These are phyloP conservation scores for Septoria petroselini DNA, from an alignment of 2,329 filamentous ascomycete genomes.

Conservation along the genomic window DNA sequence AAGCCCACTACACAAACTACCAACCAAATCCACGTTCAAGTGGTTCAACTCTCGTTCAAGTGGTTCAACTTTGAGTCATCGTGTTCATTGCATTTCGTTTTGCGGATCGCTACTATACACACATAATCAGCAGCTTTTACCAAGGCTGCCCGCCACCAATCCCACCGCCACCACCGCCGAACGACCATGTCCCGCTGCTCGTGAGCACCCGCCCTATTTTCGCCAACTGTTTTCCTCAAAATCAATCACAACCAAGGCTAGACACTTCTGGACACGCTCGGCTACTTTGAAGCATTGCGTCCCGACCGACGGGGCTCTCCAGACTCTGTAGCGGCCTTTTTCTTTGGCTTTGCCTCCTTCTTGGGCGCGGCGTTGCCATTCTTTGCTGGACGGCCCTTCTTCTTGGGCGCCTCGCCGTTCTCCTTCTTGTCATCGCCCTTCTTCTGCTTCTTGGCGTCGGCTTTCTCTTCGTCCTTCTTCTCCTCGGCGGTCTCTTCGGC, in stretches of 20 bases:
- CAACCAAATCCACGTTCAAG: no score
- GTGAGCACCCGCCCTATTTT: neutral
- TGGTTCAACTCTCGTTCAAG: no score
- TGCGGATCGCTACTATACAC: constrained; percentile 1
- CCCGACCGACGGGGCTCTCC: constrained; percentile 49
- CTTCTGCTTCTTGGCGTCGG: constrained; percentile 33
- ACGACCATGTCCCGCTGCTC: neutral
- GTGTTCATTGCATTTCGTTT: constrained; percentile 1
- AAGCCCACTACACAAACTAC: no score
- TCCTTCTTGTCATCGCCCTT: constrained; percentile 35
- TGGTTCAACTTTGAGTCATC: neutral
- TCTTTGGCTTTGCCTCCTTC: constrained; percentile 46
- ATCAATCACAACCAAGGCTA: neutral
- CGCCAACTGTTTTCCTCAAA: neutral
- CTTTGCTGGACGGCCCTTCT: constrained; percentile 46
- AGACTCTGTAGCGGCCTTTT: constrained; percentile 48
- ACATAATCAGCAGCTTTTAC: neutral
- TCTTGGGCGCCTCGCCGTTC: constrained; percentile 39
- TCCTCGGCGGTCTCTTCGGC: constrained; percentile 33
- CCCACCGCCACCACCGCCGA: neutral
- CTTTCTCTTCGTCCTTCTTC: constrained; percentile 39
- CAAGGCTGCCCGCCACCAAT: neutral
- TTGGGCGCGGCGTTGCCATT: constrained; percentile 34
- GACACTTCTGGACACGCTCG: neutral
- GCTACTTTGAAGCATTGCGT: constrained; percentile 37